These are phyloP conservation scores for Plasmopara halstedii DNA, from an alignment of 352 stramenopile genomes.

Conservation along the genomic window DNA sequence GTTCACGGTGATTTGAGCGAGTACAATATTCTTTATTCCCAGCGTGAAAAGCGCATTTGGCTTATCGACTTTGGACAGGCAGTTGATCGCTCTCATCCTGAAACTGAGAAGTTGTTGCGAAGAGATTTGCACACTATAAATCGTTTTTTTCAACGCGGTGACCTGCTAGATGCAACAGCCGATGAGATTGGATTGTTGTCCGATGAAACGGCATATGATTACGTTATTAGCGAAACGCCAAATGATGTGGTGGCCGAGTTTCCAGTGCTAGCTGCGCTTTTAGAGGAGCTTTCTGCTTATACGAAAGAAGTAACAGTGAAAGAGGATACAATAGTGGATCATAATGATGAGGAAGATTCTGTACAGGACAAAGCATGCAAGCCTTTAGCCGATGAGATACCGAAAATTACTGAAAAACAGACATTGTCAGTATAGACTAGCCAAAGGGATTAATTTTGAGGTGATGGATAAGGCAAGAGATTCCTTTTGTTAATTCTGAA, in stretches of 20 bases:
- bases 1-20: conserved; percentile 68
- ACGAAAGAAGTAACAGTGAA: no score
- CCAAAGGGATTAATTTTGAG: no score
- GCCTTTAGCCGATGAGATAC: no score
- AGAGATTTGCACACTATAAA: conserved; percentile 73
- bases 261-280: conserved; percentile 18
- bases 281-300: conserved; percentile 34
- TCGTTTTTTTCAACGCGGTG: conserved; percentile 64
- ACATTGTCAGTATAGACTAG: no score
- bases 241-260: conserved; percentile 26
- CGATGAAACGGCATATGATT: conserved; percentile 37
- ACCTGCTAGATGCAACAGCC: conserved; percentile 23
- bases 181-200: conserved; percentile 37
- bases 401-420: no score
- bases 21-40: conserved; percentile 86
- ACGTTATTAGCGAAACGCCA: conserved; percentile 22
- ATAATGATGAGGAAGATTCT: no score
- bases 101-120: conserved; percentile 48
- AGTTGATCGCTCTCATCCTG: conserved; percentile 73
- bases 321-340: no score
- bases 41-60: conserved; percentile 53
- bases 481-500: no score
- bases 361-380: no score
- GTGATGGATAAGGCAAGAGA: no score
- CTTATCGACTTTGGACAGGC: conserved; percentile 92